Evolutionary conservation across 257 asterid genomes (phyloP).

Genomic region (Ligustrum vulgare): DNA sequence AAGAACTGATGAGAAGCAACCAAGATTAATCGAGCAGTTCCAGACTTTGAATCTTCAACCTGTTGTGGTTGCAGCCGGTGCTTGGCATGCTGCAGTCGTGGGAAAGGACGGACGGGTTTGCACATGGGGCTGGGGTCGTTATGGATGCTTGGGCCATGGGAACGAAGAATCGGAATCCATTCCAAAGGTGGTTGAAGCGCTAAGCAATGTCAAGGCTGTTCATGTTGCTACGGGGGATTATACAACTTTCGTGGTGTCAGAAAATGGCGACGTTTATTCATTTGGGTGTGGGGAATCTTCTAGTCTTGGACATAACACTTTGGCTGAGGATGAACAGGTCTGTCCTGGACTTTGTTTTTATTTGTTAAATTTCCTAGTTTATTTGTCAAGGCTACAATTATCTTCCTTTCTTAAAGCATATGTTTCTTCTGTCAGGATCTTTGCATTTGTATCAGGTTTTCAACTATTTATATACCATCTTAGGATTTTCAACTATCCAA

Average conservation of each 20-base stretch:
- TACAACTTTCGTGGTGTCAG: conserved; percentile 93
- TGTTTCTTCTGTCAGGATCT: background rate
- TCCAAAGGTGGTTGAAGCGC: conserved; percentile 94
- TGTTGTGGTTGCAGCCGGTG: conserved; percentile 88
- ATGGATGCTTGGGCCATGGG: conserved; percentile 98
- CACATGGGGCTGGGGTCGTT: conserved; percentile 99
- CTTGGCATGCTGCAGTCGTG: conserved; percentile 99
- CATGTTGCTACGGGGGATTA: conserved; percentile 95
- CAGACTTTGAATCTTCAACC: conserved; percentile 81
- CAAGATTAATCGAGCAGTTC: conserved; percentile 79
- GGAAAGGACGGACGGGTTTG: conserved; percentile 97
- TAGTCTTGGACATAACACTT: conserved; percentile 84
- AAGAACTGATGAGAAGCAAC: conserved; percentile 80
- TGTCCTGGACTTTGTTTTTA: conserved; percentile 7
- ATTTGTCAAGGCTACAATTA: background rate
- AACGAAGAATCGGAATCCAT: conserved; percentile 83
- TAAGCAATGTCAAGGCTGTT: conserved; percentile 75
- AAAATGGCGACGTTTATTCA: conserved; percentile 80
- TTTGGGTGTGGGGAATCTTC: conserved; percentile 98
- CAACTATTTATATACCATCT: background rate
- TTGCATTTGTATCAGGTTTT: background rate
- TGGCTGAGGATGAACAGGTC: conserved; percentile 75
- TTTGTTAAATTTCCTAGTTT: background rate
- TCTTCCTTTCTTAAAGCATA: background rate
- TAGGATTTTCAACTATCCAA: background rate